Conservation (phyloP, 495 filamentous ascomycete species). For the Penicillium ochrochloron region DNA sequence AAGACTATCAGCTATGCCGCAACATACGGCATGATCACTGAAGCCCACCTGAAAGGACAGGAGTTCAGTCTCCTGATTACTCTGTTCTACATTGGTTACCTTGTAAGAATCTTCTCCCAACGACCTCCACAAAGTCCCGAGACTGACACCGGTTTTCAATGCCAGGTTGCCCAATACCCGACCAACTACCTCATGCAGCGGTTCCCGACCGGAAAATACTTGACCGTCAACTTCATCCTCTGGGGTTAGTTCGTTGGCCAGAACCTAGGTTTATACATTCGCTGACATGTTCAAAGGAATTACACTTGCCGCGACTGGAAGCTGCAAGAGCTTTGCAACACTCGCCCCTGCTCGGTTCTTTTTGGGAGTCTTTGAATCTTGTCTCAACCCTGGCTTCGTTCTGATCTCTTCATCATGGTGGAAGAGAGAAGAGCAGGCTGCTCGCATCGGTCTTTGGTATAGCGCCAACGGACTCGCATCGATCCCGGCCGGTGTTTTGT, state of each 20-base stretch:
- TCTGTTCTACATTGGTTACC: background rate
- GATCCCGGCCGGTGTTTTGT: background rate
- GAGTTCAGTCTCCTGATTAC: background rate
- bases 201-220: background rate
- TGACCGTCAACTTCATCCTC: background rate
- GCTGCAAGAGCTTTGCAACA: background rate
- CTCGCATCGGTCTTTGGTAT: conserved; percentile 17
- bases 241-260: background rate
- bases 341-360: background rate
- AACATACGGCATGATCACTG: background rate
- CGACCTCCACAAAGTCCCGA: background rate
- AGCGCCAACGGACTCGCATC: conserved; percentile 16
- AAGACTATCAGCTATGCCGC: background rate
- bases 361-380: conserved; percentile 10
- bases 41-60: background rate
- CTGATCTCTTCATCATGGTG: conserved; percentile 14
- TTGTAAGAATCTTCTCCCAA: background rate
- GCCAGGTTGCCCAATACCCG: background rate
- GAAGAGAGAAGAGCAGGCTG: conserved; percentile 16
- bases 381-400: conserved; percentile 7
- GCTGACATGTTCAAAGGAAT: background rate
- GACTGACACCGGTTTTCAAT: background rate
- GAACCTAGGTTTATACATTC: background rate
- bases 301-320: background rate
- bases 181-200: background rate